Percentiles rank a stretch among this genome's conserved stretches.
These are phyloP conservation scores for Aegilops bicornis DNA, from an alignment of 176 grass and related monocot species.

Conservation along the genomic window DNA sequence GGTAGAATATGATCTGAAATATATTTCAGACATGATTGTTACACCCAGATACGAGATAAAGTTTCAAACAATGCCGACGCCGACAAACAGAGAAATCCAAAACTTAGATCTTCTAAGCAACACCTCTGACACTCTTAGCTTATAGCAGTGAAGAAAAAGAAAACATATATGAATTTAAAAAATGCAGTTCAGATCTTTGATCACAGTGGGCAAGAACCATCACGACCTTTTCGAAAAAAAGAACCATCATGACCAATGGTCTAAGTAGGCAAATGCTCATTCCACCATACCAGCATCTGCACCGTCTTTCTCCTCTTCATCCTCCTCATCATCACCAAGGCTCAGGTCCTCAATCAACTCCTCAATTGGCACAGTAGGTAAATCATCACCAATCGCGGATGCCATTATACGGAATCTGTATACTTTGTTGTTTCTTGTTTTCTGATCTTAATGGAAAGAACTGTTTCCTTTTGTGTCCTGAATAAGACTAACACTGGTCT, in stretches of 20 bases:
- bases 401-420: slow-evolving; percentile 31
- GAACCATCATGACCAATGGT: too few species aligned
- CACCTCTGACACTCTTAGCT: neutral
- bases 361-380: slow-evolving; percentile 56
- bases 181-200: too few species aligned
- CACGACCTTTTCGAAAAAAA: too few species aligned
- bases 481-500: neutral
- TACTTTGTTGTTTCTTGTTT: neutral
- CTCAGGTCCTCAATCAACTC: slow-evolving; percentile 72
- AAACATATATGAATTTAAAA: too few species aligned
- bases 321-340: too few species aligned
- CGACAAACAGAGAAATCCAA: neutral
- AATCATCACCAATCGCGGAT: slow-evolving; percentile 68
- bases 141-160: neutral
- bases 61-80: neutral
- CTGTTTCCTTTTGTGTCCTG: neutral
- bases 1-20: neutral
- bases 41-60: neutral
- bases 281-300: too few species aligned
- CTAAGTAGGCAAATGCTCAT: too few species aligned
- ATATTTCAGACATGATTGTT: neutral
- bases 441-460: neutral
- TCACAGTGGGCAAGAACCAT: too few species aligned
- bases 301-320: too few species aligned
- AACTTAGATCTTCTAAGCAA: slow-evolving; percentile 16